Conservation (phyloP, 2,329 filamentous ascomycete species). For the Fusarium hostae region DNA sequence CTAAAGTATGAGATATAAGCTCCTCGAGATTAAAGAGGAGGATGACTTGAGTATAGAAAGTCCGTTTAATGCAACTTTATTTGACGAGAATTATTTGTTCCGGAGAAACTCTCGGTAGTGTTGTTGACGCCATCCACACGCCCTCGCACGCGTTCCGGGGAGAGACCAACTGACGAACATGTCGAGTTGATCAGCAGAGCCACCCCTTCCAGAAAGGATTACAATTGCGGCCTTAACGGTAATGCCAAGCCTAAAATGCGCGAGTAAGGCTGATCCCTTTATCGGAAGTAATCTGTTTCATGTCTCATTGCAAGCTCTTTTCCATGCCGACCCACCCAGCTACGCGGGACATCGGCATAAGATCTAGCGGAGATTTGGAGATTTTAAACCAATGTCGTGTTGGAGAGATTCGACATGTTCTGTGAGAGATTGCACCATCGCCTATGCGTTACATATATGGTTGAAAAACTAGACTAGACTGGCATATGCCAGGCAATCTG, state of each 20-base stretch:
- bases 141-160: background rate
- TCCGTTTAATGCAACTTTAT: accelerated
- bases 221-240: background rate
- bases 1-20: background rate
- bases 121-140: background rate
- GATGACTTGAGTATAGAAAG: background rate
- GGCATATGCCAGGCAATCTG: background rate
- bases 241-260: background rate
- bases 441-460: background rate
- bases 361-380: background rate
- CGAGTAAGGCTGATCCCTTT: background rate
- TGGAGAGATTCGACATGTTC: background rate
- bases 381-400: background rate
- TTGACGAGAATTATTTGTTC: no score
- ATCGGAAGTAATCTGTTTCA: background rate
- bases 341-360: background rate
- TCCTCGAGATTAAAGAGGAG: no score
- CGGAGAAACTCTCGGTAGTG: constrained; percentile 1
- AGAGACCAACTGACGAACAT: background rate
- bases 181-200: background rate
- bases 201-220: background rate
- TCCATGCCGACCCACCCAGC: background rate
- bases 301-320: background rate
- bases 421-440: background rate
- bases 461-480: background rate